Evolutionary conservation across 2,329 filamentous ascomycete genomes (phyloP).

Genomic region (Botryosphaeria dothidea): DNA sequence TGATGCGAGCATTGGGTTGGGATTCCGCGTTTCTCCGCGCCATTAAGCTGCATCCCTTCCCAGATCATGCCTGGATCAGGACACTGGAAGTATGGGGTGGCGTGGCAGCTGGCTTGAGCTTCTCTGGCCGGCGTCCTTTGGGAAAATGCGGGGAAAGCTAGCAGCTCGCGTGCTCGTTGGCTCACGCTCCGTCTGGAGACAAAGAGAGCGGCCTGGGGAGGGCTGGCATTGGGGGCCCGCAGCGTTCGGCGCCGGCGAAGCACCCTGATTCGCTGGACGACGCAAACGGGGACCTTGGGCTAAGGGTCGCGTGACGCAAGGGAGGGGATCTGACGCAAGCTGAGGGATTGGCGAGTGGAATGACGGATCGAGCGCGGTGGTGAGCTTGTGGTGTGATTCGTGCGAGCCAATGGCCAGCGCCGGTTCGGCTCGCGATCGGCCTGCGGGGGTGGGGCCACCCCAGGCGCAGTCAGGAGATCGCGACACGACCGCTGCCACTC

Average conservation of each 20-base stretch:
- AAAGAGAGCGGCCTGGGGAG: not conserved
- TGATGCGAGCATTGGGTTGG: too few relatives aligned
- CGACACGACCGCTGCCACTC: not conserved
- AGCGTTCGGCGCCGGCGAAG: not conserved
- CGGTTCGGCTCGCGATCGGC: conserved; percentile 4
- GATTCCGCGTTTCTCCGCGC: conserved; percentile 8
- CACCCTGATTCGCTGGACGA: too few relatives aligned
- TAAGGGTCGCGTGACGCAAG: not conserved
- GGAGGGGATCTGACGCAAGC: too few relatives aligned
- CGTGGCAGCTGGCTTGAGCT: not conserved
- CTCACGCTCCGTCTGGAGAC: too few relatives aligned
- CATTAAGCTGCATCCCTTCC: conserved; percentile 4
- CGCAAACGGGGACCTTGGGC: conserved; percentile 10
- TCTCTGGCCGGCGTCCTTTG: not conserved
- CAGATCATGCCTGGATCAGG: conserved; percentile 14
- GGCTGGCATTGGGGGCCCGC: not conserved
- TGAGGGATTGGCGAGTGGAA: not conserved
- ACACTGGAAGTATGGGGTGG: conserved; percentile 1
- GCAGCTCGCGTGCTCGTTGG: not conserved
- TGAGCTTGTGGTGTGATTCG: conserved; percentile 13
- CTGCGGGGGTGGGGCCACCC: conserved; percentile 14
- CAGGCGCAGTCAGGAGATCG: not conserved
- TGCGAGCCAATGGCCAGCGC: not conserved
- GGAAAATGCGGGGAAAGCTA: conserved; percentile 6
- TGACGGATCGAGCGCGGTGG: conserved; percentile 4